These are phyloP conservation scores for Debaryomyces subglobosus DNA, from an alignment of 1,139 yeast species.

Conservation along the genomic window DNA sequence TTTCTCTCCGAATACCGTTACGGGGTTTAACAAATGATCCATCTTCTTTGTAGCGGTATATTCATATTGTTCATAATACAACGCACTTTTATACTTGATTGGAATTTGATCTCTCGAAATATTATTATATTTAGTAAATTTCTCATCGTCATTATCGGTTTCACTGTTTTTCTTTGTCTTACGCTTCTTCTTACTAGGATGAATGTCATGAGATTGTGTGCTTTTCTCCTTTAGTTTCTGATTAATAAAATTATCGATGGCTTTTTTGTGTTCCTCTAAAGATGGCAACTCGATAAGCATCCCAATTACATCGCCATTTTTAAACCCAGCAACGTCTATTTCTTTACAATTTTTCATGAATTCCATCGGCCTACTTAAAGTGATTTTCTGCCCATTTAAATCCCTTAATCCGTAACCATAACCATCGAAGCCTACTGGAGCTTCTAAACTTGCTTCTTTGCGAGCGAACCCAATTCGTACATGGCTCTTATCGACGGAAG, in stretches of 20 bases:
- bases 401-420: conserved; percentile 93
- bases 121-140: conserved; percentile 31
- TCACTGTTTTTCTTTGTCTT: conserved; percentile 13
- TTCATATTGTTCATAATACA: conserved; percentile 86
- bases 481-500: conserved; percentile 46
- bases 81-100: conserved; percentile 73
- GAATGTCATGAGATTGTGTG: conserved; percentile 14
- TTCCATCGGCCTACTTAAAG: conserved; percentile 66
- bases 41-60: conserved; percentile 75
- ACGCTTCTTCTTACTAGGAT: conserved; percentile 20
- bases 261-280: conserved; percentile 42
- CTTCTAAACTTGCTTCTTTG: conserved; percentile 86
- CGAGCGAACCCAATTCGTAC: conserved; percentile 83
- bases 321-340: conserved; percentile 45
- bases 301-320: conserved; percentile 83
- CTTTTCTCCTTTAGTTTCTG: conserved; percentile 15
- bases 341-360: conserved; percentile 38
- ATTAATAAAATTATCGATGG: conserved; percentile 23
- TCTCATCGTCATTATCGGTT: conserved; percentile 21
- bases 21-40: conserved; percentile 77
- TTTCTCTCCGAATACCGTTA: conserved; percentile 67
- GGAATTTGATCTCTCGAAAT: conserved; percentile 85
- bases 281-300: conserved; percentile 73
- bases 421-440: conserved; percentile 95
- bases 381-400: conserved; percentile 75